These are phyloP conservation scores for Lentinus tigrinus DNA, from an alignment of 768 basidiomycete species.

Conservation along the genomic window DNA sequence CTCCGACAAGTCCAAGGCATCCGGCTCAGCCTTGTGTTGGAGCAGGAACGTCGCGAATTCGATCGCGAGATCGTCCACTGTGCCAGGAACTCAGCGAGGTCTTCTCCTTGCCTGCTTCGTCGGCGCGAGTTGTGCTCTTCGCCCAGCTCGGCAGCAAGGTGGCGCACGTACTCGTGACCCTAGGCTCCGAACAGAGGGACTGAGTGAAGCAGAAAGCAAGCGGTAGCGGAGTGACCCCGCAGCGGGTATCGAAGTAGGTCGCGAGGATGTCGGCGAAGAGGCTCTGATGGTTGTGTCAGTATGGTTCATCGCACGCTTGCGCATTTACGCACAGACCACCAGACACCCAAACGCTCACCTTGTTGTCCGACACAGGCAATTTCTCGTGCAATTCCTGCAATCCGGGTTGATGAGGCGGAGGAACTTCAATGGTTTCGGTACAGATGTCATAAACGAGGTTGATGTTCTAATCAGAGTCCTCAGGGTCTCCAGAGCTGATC, in stretches of 20 bases:
- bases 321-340: background rate
- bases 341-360: conserved; percentile 40
- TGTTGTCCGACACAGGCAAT: conserved; percentile 77
- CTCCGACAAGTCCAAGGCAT: conserved; percentile 93
- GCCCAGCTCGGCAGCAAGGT: conserved; percentile 93
- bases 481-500: conserved; percentile 89
- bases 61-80: conserved; percentile 76
- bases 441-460: conserved; percentile 98
- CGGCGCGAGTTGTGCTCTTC: conserved; percentile 79
- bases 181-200: conserved; percentile 83
- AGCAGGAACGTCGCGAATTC: conserved; percentile 89
- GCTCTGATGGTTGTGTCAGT: conserved; percentile 47
- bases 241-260: conserved; percentile 98
- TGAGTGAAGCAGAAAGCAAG: conserved; percentile 72
- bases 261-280: conserved; percentile 97
- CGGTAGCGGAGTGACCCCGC: conserved; percentile 92
- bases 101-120: conserved; percentile 31
- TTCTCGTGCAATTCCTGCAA: conserved; percentile 81
- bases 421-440: conserved; percentile 98
- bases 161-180: conserved; percentile 99
- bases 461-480: conserved; percentile 93
- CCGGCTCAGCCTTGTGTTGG: conserved; percentile 94
- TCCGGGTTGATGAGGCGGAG: conserved; percentile 87
- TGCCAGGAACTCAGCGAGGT: conserved; percentile 42
- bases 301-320: background rate